phyloP scores from a whole-genome alignment of 192 early-diverging fungal species.

The Linnemannia exigua region DNA sequence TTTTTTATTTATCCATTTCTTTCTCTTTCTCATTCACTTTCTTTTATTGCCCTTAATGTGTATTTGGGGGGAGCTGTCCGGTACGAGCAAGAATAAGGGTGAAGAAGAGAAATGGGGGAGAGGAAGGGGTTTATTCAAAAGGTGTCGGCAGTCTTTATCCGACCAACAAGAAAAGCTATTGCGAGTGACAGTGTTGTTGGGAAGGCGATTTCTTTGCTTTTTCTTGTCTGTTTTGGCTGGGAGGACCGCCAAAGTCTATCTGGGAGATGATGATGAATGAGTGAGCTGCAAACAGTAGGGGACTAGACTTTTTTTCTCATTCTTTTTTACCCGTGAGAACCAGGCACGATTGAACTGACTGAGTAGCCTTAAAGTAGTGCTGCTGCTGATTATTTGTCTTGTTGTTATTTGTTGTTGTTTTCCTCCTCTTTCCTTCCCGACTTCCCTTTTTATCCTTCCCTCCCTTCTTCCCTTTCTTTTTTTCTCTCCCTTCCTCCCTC shows the following conservation, averaged over 20 bases:
- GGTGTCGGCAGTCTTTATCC: slow-evolving; percentile 10
- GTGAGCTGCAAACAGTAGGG: not conserved
- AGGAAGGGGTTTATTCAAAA: not conserved
- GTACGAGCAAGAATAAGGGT: not conserved
- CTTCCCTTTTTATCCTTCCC: slow-evolving; percentile 1
- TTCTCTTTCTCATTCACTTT: not conserved
- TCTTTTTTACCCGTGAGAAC: slow-evolving; percentile 49
- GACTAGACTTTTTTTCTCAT: not conserved
- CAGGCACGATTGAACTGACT: slow-evolving; percentile 6
- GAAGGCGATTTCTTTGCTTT: not conserved
- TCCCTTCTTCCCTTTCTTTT: not conserved
- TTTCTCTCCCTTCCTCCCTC: not conserved
- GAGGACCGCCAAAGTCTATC: slow-evolving; percentile 4
- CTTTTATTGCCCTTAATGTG: too few relatives aligned
- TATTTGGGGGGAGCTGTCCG: not conserved
- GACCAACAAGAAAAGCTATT: not conserved
- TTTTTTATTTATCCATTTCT: not conserved
- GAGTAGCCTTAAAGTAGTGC: slow-evolving; percentile 13
- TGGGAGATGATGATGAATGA: not conserved
- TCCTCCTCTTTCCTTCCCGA: not conserved
- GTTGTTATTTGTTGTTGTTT: too few relatives aligned
- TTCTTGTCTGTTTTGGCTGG: not conserved
- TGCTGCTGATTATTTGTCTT: not conserved
- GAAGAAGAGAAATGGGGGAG: not conserved
- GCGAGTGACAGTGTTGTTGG: too few relatives aligned